phyloP scores from a whole-genome alignment of 78 protist species.

The Speleostelium caveatum region DNA sequence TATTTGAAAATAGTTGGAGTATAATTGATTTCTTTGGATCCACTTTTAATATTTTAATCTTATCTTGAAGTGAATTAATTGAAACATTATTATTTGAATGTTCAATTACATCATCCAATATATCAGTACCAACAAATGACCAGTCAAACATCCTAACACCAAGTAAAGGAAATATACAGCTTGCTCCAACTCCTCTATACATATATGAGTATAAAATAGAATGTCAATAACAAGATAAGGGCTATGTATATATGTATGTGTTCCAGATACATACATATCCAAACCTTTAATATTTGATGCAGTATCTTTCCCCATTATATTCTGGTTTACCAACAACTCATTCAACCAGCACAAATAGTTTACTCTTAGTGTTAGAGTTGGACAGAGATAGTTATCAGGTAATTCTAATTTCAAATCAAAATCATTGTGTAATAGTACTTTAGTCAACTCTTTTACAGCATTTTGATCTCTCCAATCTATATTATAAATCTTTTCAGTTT shows the following conservation, averaged over 20 bases:
- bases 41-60: constrained; percentile 7
- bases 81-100: constrained; percentile 39
- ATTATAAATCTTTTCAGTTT: constrained; percentile 65
- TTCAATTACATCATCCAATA: neutral
- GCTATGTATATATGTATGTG: too few species aligned
- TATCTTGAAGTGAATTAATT: neutral
- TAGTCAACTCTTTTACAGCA: constrained; percentile 62
- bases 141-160: constrained; percentile 37
- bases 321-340: constrained; percentile 7
- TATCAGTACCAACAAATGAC: constrained; percentile 50
- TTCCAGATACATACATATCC: neutral
- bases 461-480: constrained; percentile 69
- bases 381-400: constrained; percentile 53
- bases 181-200: constrained; percentile 71
- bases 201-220: neutral
- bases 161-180: constrained; percentile 73
- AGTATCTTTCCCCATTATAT: neutral
- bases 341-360: constrained; percentile 65
- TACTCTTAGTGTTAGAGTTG: constrained; percentile 45
- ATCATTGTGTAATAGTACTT: constrained; percentile 42
- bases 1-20: too few species aligned
- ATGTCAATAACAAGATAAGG: neutral
- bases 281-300: neutral
- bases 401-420: constrained; percentile 27
- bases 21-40: neutral